These are phyloP conservation scores for Wallemia mellicola DNA, from an alignment of 1,284 basidiomycete genomes.

Conservation along the genomic window DNA sequence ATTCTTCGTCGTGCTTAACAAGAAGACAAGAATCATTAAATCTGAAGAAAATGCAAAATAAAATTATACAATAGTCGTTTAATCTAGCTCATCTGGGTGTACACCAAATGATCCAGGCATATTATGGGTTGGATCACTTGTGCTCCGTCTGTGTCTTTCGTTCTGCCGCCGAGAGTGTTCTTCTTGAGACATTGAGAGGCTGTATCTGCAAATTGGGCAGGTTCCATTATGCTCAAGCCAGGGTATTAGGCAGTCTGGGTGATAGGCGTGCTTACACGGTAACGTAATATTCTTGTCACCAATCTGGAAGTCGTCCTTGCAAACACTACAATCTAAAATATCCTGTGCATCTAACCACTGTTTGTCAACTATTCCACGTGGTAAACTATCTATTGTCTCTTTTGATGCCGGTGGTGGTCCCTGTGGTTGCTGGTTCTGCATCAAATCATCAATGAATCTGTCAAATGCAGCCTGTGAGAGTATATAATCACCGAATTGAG, in stretches of 20 bases:
- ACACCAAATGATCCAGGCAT: background rate
- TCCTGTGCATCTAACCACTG: conserved; percentile 26
- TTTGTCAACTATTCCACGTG: conserved; percentile 19
- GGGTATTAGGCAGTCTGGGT: conserved; percentile 44
- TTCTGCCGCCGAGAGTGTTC: background rate
- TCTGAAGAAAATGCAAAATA: too few species aligned
- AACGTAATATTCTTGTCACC: conserved; percentile 22
- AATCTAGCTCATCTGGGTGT: background rate
- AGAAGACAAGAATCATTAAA: too few species aligned
- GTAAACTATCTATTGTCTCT: conserved; percentile 30
- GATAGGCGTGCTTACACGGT: conserved; percentile 51
- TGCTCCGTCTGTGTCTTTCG: background rate
- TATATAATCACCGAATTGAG: conserved; percentile 40
- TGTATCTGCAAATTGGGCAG: conserved; percentile 51
- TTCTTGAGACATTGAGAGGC: conserved; percentile 1
- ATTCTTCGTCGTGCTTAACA: background rate
- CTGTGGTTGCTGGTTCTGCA: conserved; percentile 31
- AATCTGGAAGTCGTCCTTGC: conserved; percentile 10
- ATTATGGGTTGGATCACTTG: background rate
- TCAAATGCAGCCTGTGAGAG: conserved; percentile 54
- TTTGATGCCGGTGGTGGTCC: conserved; percentile 39
- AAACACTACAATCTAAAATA: conserved; percentile 19
- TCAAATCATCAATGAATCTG: conserved; percentile 41
- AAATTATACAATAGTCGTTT: background rate
- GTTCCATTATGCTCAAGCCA: conserved; percentile 58